These are phyloP conservation scores for Chlamydomonas urium DNA, from an alignment of 139 green algal genomes.

Conservation along the genomic window DNA sequence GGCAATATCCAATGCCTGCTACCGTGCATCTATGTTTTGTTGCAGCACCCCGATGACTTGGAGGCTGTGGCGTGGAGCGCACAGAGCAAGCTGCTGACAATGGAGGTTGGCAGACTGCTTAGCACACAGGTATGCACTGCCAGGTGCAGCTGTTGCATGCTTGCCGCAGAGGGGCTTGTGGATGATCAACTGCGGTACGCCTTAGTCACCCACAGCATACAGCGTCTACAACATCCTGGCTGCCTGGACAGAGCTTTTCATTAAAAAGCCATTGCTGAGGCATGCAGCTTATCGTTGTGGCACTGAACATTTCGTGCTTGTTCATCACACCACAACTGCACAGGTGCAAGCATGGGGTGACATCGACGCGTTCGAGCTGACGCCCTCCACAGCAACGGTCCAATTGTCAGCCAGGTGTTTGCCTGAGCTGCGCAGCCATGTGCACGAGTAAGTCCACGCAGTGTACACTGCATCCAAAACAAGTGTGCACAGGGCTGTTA, in stretches of 20 bases:
- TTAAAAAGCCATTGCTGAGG: background rate
- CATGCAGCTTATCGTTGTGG: background rate
- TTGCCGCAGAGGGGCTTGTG: too few relatives aligned
- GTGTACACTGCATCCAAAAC: too few relatives aligned
- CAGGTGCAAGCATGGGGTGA: too few relatives aligned
- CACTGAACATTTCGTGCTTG: background rate
- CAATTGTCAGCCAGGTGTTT: too few relatives aligned
- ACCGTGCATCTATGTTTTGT: background rate
- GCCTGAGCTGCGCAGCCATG: too few relatives aligned
- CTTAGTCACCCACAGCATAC: background rate
- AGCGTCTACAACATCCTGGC: background rate
- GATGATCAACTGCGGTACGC: background rate
- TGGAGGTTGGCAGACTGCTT: conserved; percentile 22
- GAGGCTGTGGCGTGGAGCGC: background rate
- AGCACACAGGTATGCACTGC: background rate
- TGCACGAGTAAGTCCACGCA: too few relatives aligned
- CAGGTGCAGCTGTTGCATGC: too few relatives aligned
- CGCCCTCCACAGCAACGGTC: too few relatives aligned
- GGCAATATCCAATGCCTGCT: background rate
- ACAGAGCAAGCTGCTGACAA: conserved; percentile 18
- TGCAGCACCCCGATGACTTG: background rate
- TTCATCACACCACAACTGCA: too few relatives aligned
- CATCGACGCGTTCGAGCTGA: too few relatives aligned
- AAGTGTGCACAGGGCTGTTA: background rate
- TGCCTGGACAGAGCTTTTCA: background rate